A percentile compares a stretch with the other conserved stretches of the same genome.
These are phyloP conservation scores for Ceratocystis colombiana DNA, from an alignment of 2,329 filamentous ascomycete species.

Conservation along the genomic window DNA sequence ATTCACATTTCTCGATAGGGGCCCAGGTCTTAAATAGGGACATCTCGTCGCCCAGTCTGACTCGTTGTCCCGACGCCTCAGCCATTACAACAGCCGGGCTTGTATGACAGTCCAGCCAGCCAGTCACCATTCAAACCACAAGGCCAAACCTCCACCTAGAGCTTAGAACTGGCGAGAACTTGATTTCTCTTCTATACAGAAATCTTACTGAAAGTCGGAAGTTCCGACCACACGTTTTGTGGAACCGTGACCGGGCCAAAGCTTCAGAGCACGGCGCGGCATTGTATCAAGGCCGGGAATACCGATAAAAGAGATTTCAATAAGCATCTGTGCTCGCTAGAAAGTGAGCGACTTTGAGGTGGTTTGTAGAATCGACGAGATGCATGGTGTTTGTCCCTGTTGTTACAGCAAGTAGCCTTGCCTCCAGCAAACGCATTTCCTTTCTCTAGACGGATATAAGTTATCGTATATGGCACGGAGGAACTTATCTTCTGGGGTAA, in stretches of 20 bases:
- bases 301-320: background rate
- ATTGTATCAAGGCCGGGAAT: constrained; percentile 8
- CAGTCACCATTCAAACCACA: background rate
- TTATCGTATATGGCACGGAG: too few relatives aligned
- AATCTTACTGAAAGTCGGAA: background rate
- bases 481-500: too few relatives aligned
- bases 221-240: constrained; percentile 5
- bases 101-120: background rate
- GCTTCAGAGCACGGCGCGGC: constrained; percentile 1
- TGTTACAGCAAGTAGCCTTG: too few relatives aligned
- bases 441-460: too few relatives aligned
- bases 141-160: background rate
- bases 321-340: background rate
- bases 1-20: background rate
- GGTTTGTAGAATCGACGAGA: background rate
- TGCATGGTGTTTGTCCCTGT: too few relatives aligned
- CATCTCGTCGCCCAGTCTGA: background rate
- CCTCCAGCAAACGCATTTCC: too few relatives aligned
- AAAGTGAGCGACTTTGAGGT: constrained; percentile 3
- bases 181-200: background rate
- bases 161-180: background rate
- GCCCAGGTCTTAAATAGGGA: constrained; percentile 7
- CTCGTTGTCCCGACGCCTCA: background rate
- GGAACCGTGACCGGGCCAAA: background rate
- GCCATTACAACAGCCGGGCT: background rate